Evolutionary conservation across 2,329 filamentous ascomycete genomes (phyloP).

Genomic region (Grosmannia huntii): DNA sequence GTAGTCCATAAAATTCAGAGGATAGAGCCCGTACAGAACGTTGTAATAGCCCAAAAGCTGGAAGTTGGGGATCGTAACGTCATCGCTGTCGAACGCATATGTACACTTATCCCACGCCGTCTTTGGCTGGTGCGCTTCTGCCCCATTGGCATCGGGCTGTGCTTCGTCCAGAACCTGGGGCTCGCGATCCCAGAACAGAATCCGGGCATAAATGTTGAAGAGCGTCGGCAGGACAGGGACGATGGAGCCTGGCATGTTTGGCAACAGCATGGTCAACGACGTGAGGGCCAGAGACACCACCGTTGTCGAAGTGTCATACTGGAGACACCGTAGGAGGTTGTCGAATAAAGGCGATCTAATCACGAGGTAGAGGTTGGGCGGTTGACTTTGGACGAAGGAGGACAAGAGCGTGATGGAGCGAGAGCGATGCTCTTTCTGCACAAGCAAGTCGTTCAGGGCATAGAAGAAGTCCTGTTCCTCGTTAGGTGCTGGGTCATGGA

Average conservation of each 20-base stretch:
- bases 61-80: constrained; percentile 38
- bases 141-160: constrained; percentile 21
- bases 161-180: constrained; percentile 25
- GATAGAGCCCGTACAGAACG: constrained; percentile 70
- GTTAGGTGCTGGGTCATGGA: neutral
- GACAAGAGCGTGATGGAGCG: constrained; percentile 54
- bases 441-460: constrained; percentile 51
- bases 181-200: constrained; percentile 65
- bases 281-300: constrained; percentile 65
- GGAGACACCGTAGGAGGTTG: constrained; percentile 59
- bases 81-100: constrained; percentile 49
- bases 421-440: constrained; percentile 50
- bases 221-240: constrained; percentile 56
- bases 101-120: constrained; percentile 49
- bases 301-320: constrained; percentile 65
- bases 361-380: constrained; percentile 66
- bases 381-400: constrained; percentile 61
- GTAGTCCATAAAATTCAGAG: constrained; percentile 77
- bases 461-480: constrained; percentile 46
- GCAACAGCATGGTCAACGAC: constrained; percentile 67
- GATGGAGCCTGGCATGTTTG: constrained; percentile 64
- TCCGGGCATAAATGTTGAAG: constrained; percentile 69
- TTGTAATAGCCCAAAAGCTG: constrained; percentile 68
- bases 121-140: constrained; percentile 1
- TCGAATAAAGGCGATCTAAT: constrained; percentile 60